Evolutionary conservation across 768 basidiomycete genomes (phyloP).

Genomic region (Hydnomerulius pinastri): DNA sequence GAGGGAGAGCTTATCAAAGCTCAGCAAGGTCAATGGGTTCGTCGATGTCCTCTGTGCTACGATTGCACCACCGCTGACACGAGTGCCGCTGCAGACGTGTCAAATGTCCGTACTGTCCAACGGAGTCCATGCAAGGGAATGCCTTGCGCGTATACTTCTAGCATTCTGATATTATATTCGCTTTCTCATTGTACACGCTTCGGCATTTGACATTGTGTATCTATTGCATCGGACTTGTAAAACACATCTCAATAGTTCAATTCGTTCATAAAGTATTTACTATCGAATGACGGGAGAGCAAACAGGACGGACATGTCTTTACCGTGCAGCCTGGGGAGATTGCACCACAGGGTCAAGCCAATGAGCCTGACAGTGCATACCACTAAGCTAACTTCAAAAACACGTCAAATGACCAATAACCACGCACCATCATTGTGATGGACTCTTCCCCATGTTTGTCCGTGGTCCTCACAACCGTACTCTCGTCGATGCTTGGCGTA

Average conservation of each 20-base stretch:
- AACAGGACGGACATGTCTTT: not conserved
- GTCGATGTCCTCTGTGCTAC: slow-evolving; percentile 37
- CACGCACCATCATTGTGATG: slow-evolving; percentile 50
- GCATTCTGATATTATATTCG: slow-evolving; percentile 1
- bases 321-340: not conserved
- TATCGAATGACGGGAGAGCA: not conserved
- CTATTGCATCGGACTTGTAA: slow-evolving; percentile 11
- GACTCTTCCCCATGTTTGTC: slow-evolving; percentile 60
- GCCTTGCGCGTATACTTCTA: slow-evolving; percentile 73
- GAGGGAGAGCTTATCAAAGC: slow-evolving; percentile 85
- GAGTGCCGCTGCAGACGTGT: slow-evolving; percentile 59
- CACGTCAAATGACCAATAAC: not conserved
- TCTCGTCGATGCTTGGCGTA: slow-evolving; percentile 60
- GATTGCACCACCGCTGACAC: not conserved
- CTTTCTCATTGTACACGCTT: not conserved
- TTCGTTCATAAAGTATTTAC: not conserved
- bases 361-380: slow-evolving; percentile 17
- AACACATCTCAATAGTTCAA: not conserved
- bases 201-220: not conserved
- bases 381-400: not conserved
- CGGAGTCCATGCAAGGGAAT: slow-evolving; percentile 60
- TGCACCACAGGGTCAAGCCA: slow-evolving; percentile 28
- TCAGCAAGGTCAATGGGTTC: slow-evolving; percentile 83
- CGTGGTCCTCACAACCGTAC: slow-evolving; percentile 42
- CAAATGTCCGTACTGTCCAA: slow-evolving; percentile 96